Base-by-base conservation (phyloP, 2,329 filamentous ascomycete species). In the Aureobasidium vineae region DNA sequence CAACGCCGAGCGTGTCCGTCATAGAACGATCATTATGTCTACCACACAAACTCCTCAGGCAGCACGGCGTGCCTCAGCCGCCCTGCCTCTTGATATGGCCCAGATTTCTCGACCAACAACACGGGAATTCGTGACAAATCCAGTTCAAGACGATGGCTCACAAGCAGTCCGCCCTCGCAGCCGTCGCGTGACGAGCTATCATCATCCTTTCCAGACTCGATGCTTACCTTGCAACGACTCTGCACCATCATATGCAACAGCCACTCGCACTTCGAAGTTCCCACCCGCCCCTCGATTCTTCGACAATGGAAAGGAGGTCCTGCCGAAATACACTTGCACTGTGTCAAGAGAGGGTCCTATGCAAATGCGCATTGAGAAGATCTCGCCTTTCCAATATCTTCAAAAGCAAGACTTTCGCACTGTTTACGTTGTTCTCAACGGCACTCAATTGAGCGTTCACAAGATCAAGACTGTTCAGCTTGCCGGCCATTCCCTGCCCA, bases 361-460 rank as follows among this genome's bases (percentile, higher is more conserved):
- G 63, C 68, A 74, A 41, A 69, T 76, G 57, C 72, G 73, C 33
- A 63, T 76, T 15, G 75, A 77, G 66, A 75, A 73, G 6, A 70
- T 73, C 40, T 74, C 73, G 53, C 75, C 75, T 2, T 70, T 76
- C 15, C 71, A 74, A 41, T 69, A 64, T 3, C 67, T 72, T 7
- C 69, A 69, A 21, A 70, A 73, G 65, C 71, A 71, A 63, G 73
- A 76, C 38, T 77, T 75, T 73, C 70, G 73, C 59, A 73, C 75
- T 40, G 83, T 85, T 26, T 88, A 86, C 68, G 85, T 87, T 21
- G 80, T 85, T 7, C 80, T 92, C 33, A 84, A 85, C 71, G 90
- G 90, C 11, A 92, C 90, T 0, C 84, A 87, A 47, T 81, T 92
- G 70, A 84, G 83, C 72, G 78, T 92, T 33, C 82, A 91, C 77